These are phyloP conservation scores for Arctium minus DNA, from an alignment of 129 eudicot species.

Conservation along the genomic window DNA sequence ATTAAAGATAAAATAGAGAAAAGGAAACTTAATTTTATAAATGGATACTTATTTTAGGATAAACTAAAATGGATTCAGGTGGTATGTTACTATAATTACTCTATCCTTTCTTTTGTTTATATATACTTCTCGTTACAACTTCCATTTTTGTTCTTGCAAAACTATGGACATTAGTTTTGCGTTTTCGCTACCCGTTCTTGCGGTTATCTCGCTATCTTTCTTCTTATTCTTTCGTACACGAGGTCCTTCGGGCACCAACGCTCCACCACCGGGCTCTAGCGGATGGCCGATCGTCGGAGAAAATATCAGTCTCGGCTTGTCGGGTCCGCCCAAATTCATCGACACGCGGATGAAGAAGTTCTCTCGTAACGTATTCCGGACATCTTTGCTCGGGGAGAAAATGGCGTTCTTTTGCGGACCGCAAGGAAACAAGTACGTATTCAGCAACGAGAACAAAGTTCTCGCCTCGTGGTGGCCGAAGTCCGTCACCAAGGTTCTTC, in stretches of 20 bases:
- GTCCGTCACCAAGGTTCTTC: conserved; percentile 35
- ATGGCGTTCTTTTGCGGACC: conserved; percentile 39
- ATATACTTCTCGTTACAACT: neutral
- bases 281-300: conserved; percentile 42
- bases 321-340: conserved; percentile 30
- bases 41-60: too few species aligned
- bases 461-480: conserved; percentile 47
- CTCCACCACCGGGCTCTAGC: conserved; percentile 24
- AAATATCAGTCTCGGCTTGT: conserved; percentile 14
- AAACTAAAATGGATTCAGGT: too few species aligned
- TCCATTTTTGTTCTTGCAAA: neutral
- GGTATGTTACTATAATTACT: neutral
- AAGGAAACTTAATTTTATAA: too few species aligned
- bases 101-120: neutral
- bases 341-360: conserved; percentile 25
- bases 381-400: conserved; percentile 38
- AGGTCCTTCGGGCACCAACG: neutral
- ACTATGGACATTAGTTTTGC: conserved; percentile 20
- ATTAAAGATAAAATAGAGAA: too few species aligned
- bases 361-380: conserved; percentile 15
- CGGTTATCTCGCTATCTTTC: neutral
- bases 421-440: conserved; percentile 39
- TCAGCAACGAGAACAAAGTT: conserved; percentile 35
- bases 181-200: conserved; percentile 11
- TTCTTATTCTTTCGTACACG: conserved; percentile 12